Evolutionary conservation across 2,329 filamentous ascomycete genomes (phyloP), one percentile per base, ranked within the genome.

Genomic region (Onygena corvina): DNA sequence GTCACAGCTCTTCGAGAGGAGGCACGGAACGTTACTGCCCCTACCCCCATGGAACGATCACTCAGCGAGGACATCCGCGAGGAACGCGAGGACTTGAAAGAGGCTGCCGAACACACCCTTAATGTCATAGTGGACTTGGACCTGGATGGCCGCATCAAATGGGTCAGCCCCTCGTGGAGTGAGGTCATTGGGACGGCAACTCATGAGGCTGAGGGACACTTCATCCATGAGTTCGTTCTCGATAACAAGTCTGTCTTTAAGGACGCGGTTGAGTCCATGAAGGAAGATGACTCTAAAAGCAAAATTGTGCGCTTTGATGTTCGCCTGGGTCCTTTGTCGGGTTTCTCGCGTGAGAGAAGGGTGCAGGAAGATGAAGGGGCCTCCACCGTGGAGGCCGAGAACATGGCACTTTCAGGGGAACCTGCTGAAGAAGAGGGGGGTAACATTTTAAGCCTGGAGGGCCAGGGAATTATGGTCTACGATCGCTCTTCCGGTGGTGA

Each of bases 381-480:
- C 11, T 48, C 57, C 5, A 53, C 55, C 29, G 57, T 61, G 27
- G 48, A 50, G 30, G 49, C 56, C 23, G 47, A 52, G 18, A 48
- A 50, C 5, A 18, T 23, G 27, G 61, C 67, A 51, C 66, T 69
- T 38, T 59, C 63, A 23, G 65, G 66, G 36, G 58, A 63, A 42
- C 59, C 72, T 18, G 62, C 63, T 27, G 52, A 58, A 46, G 48
- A 48, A 4, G 60, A 64, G 23, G 66, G 67, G 36, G 62, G 69
- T 49, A 69, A 75, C 50, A 74, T 79, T 33, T 74, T 94, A 52
- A 83, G 88, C 54, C 76, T 98, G 52, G 93, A 98, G 69, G 93
- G 86, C 4, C 92, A 98, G 67, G 92, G 92, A 18, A 98, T 98
- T 61, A 94, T 96, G 84, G 87, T 96, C 4, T 96, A 94, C 64